Conservation (phyloP, 805 yeast genomes). For the Schwanniomyces occidentalis region DNA sequence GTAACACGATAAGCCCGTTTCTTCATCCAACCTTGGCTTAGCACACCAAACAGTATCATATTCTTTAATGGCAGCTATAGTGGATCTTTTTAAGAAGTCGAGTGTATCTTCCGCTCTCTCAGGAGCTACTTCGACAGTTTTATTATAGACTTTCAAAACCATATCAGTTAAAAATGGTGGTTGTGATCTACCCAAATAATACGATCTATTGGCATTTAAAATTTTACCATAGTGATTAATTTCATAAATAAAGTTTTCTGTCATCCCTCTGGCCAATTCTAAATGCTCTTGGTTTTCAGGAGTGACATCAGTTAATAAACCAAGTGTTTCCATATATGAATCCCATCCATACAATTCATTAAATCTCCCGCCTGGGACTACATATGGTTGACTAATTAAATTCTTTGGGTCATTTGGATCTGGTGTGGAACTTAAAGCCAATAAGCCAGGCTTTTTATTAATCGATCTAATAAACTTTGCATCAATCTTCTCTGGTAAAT, state of each 20-base stretch:
- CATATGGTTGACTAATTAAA: constrained; percentile 74
- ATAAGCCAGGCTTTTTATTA: constrained; percentile 80
- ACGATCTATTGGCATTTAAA: constrained; percentile 89
- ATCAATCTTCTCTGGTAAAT: constrained; percentile 72
- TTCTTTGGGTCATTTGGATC: constrained; percentile 54
- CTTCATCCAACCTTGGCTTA: constrained; percentile 68
- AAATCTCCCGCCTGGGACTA: constrained; percentile 97
- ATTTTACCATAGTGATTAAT: constrained; percentile 89
- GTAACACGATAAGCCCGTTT: constrained; percentile 82
- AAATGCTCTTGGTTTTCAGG: constrained; percentile 41
- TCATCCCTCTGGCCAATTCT: constrained; percentile 84
- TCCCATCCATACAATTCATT: constrained; percentile 99
- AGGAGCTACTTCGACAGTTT: constrained; percentile 49
- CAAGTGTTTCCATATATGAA: constrained; percentile 88
- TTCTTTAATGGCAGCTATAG: constrained; percentile 81
- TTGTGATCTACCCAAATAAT: constrained; percentile 88
- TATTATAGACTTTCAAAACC: constrained; percentile 68
- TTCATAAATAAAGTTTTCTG: constrained; percentile 88
- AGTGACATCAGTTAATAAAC: constrained; percentile 62
- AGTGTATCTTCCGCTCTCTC: constrained; percentile 41
- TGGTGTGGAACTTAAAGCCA: constrained; percentile 72
- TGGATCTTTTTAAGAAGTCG: constrained; percentile 64
- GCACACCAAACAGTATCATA: constrained; percentile 79
- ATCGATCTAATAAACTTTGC: constrained; percentile 76
- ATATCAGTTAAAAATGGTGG: constrained; percentile 97